Conservation (phyloP, 2,329 filamentous ascomycete genomes). For the Xylariaceae sp. region DNA sequence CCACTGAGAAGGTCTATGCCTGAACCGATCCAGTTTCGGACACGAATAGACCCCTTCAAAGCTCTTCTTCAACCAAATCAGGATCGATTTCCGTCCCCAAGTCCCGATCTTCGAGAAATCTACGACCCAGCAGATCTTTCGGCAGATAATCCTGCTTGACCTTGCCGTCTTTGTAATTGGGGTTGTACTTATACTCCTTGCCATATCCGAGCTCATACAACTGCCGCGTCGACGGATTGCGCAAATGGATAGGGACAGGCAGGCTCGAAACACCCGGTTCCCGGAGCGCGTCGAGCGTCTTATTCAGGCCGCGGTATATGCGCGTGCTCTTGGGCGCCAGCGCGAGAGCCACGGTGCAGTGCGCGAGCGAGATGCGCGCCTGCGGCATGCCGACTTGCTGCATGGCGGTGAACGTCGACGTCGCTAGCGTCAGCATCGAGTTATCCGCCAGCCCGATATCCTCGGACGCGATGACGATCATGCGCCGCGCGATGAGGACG, state of each 20-base stretch:
- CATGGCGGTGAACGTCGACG: conserved; percentile 76
- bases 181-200: conserved; percentile 93
- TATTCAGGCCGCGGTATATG: conserved; percentile 76
- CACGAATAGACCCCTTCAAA: conserved; percentile 7
- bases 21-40: too few species aligned
- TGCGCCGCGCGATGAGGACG: conserved; percentile 82
- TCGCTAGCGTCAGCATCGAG: conserved; percentile 74
- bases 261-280: conserved; percentile 79
- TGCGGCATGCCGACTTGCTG: conserved; percentile 96
- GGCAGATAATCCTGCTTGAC: conserved; percentile 92
- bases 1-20: too few species aligned
- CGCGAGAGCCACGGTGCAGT: conserved; percentile 75
- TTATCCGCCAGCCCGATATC: conserved; percentile 90
- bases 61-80: conserved; percentile 47
- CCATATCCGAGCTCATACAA: conserved; percentile 94
- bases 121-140: conserved; percentile 61
- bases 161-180: conserved; percentile 74
- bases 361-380: conserved; percentile 84
- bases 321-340: conserved; percentile 81
- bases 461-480: conserved; percentile 92
- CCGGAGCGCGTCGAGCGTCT: conserved; percentile 69
- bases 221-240: conserved; percentile 85
- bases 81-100: conserved; percentile 74
- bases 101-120: conserved; percentile 74
- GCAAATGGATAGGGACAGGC: conserved; percentile 78